Evolutionary conservation across 768 basidiomycete genomes (phyloP), one percentile per base, ranked within the genome.

Genomic region (Aureoboletus auriporus): DNA sequence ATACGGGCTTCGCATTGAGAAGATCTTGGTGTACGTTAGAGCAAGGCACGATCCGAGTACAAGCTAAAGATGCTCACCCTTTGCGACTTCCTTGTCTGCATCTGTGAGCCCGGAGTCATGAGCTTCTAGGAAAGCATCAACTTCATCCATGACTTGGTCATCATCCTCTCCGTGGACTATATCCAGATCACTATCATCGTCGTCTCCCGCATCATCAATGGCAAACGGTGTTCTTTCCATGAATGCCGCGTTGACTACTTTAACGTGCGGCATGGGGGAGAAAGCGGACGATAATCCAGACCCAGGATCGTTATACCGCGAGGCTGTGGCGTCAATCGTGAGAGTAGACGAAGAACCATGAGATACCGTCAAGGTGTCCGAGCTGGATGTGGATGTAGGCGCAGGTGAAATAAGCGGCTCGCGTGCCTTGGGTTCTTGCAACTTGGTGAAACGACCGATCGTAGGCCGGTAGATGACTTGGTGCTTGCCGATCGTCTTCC

Each of bases 141-240:
- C 89, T 76, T 95, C 93, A 60, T 94, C 90, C 83, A 97, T 79
- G 40, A 94, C 90, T 49, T 81, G 82, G 53, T 86, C 84, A 47
- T 85, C 84, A 39, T 80, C 83, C 42, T 75, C 80, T 12, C 71
- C 71, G 26, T 79, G 82, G 6, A 75, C 80, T 27, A 71, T 68
- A 8, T 69, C 71, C 7, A 78, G 69, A 64, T 83, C 69, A 63
- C 84, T 68, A 10, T 89, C 86, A 1, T 84, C 84, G 26, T 86
- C 88, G 10, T 63, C 63, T 44, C 83, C 86, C 4, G 85, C 90
- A 67, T 93, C 92, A 61, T 99, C 96, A 51, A 98, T 96, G n/a
- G 92, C 92, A 64, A 99, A 99, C 54, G 87, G 86, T 23, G 91
- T 93, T 37, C 95, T 75, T 64, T 95, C 89, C 86, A 94, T 86